phyloP scores from a whole-genome alignment of 805 yeast genomes.

The Lipomyces orientalis region DNA sequence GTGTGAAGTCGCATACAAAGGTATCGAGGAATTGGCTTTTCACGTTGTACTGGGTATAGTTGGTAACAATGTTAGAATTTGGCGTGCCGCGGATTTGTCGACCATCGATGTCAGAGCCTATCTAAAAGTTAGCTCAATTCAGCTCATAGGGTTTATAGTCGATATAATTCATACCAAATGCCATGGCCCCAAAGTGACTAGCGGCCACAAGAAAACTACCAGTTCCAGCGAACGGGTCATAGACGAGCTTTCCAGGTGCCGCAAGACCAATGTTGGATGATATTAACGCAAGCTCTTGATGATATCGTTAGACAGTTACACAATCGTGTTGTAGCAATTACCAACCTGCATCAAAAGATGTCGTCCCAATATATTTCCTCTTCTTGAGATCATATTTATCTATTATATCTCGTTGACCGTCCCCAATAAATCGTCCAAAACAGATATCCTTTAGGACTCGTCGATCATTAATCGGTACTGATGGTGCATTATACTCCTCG shows the following conservation, averaged over 20 bases:
- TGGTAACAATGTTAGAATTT: slow-evolving; percentile 58
- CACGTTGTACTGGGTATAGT: slow-evolving; percentile 77
- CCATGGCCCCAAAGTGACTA: slow-evolving; percentile 76
- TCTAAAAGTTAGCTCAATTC: slow-evolving; percentile 48
- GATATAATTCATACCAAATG: slow-evolving; percentile 16
- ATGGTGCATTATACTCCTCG: slow-evolving; percentile 63
- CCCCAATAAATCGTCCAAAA: slow-evolving; percentile 80
- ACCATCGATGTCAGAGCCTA: slow-evolving; percentile 90
- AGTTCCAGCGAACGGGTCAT: slow-evolving; percentile 97
- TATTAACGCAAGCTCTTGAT: slow-evolving; percentile 72
- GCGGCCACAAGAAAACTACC: slow-evolving; percentile 93
- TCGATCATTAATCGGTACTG: slow-evolving; percentile 42
- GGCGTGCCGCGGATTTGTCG: slow-evolving; percentile 75
- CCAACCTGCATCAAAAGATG: slow-evolving; percentile 82
- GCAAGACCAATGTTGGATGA: slow-evolving; percentile 88
- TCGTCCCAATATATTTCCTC: slow-evolving; percentile 90
- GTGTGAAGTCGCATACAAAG: slow-evolving; percentile 92
- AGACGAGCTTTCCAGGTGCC: slow-evolving; percentile 65
- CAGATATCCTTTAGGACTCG: slow-evolving; percentile 61
- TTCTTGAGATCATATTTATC: slow-evolving; percentile 82
- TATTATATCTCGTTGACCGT: slow-evolving; percentile 65
- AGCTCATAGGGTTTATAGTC: neutral
- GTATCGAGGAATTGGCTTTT: slow-evolving; percentile 68
- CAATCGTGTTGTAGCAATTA: neutral
- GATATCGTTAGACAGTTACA: neutral